Evolutionary conservation across 306 rosid species (phyloP), one percentile per base, ranked within the genome.

Genomic region (Vigna mungo): DNA sequence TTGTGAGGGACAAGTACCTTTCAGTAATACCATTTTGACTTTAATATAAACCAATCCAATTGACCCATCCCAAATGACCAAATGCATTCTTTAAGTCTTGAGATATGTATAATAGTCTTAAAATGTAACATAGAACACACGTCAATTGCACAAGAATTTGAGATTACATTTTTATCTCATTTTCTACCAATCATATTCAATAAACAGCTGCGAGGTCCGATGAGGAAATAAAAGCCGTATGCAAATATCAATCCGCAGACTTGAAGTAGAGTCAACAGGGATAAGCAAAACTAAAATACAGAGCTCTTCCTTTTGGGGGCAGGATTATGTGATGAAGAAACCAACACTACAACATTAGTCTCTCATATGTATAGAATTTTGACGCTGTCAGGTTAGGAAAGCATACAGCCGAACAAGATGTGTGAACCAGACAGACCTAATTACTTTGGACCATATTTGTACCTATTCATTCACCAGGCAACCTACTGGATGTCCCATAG

Each of bases 401-500:
- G 23, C 58, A 7, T 18, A 54, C 30, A 54, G 30, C 9, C 18
- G 60, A 54, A 54, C 60, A 18, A 18, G 1, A 18, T 54, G 14
- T 18, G 27, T 18, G 27, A 54, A 54, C 60, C 60, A 18, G 21
- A 9, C 60, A 54, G 18, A 13, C 60, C 60, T 52, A 8, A 54
- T 52, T 54, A 18, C 20, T 18, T 52, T 20, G 10, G 14, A 21
- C 66, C 55, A 72, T 61, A 15, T 61, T 32, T 32, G 41, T 32
- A 61, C 44, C 67, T 32, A 20, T 61, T 74, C 51, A 17, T 61
- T 74, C 51, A 17, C 37, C 36, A 48, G 60, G 71, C 62, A 74
- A 21, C 67, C 15, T 58, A 56, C 27, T 56, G 6, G 23, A 73
- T 56, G 25, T 58, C 68, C 36, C 56, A 13, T 37, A 12, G 44